phyloP scores from a whole-genome alignment of 2,329 filamentous ascomycete genomes.

The Calonectria leucothoes region DNA sequence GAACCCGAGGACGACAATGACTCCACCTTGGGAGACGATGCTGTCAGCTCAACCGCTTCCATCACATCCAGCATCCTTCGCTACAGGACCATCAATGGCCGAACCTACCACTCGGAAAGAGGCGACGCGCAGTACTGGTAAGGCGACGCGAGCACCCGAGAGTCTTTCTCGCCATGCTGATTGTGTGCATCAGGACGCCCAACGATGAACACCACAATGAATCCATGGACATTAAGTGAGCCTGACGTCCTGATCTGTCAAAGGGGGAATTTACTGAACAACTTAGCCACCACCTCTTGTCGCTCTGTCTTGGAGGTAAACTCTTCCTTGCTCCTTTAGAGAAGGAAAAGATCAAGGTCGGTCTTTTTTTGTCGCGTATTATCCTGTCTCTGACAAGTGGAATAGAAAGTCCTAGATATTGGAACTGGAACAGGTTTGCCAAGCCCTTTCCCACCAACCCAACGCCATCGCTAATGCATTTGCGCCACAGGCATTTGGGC shows the following conservation, averaged over 20 bases:
- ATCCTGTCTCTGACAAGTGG: slow-evolving; percentile 17
- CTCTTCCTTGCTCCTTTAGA: slow-evolving; percentile 27
- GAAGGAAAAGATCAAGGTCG: slow-evolving; percentile 40
- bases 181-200: slow-evolving; percentile 18
- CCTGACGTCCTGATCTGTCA: background rate
- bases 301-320: slow-evolving; percentile 15
- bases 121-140: slow-evolving; percentile 40
- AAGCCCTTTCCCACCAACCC: fast-evolving
- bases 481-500: slow-evolving; percentile 56
- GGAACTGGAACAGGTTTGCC: slow-evolving; percentile 65
- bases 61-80: slow-evolving; percentile 37
- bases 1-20: slow-evolving; percentile 20
- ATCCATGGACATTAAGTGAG: slow-evolving; percentile 38
- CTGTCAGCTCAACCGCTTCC: slow-evolving; percentile 34
- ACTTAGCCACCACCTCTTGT: slow-evolving; percentile 27
- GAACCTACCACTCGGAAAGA: slow-evolving; percentile 37
- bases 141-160: too few relatives aligned
- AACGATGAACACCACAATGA: slow-evolving; percentile 37
- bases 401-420: slow-evolving; percentile 54
- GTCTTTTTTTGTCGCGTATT: background rate
- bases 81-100: slow-evolving; percentile 35
- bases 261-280: fast-evolving
- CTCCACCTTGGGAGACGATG: slow-evolving; percentile 30
- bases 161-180: fast-evolving
- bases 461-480: background rate